A percentile compares a stretch with the other conserved stretches of the same genome.
phyloP scores from a whole-genome alignment of 2,329 filamentous ascomycete species.

The Fusarium tuaranense region DNA sequence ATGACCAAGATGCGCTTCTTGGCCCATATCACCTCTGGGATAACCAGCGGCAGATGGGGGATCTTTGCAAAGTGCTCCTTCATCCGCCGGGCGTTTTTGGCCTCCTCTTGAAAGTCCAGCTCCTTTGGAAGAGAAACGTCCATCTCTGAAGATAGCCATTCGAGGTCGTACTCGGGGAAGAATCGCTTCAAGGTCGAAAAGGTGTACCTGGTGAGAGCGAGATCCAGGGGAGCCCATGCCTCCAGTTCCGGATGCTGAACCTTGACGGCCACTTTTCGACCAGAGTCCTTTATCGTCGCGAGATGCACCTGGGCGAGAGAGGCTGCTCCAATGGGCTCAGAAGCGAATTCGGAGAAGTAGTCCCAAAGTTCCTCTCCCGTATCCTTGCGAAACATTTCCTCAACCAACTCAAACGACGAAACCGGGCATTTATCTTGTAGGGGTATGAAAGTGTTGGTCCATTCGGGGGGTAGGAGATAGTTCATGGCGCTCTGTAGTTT shows the following conservation, averaged over 20 bases:
- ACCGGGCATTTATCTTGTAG: conserved; percentile 96
- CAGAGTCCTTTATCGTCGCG: conserved; percentile 83
- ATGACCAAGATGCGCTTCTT: conserved; percentile 92
- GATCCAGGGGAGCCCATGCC: conserved; percentile 90
- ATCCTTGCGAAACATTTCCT: conserved; percentile 86
- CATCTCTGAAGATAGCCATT: conserved; percentile 96
- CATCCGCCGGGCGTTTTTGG: conserved; percentile 82
- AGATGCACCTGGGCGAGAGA: conserved; percentile 95
- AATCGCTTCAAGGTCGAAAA: conserved; percentile 91
- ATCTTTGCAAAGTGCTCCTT: conserved; percentile 83
- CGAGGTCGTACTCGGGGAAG: conserved; percentile 97
- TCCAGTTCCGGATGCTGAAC: conserved; percentile 92
- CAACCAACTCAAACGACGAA: conserved; percentile 87
- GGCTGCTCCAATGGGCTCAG: conserved; percentile 87
- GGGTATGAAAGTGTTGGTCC: conserved; percentile 95
- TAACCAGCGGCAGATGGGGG: conserved; percentile 82
- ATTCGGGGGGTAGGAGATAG: conserved; percentile 90
- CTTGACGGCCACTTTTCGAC: conserved; percentile 93
- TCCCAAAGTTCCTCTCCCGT: conserved; percentile 83
- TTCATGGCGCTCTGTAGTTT: conserved; percentile 85
- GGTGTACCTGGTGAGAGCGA: conserved; percentile 87
- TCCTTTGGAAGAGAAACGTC: conserved; percentile 90
- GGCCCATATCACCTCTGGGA: conserved; percentile 91
- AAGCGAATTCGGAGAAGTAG: conserved; percentile 87
- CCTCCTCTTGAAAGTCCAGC: conserved; percentile 89